Evolutionary conservation across 2,329 filamentous ascomycete species (phyloP).

Genomic region (Pestalotiopsis sp.): DNA sequence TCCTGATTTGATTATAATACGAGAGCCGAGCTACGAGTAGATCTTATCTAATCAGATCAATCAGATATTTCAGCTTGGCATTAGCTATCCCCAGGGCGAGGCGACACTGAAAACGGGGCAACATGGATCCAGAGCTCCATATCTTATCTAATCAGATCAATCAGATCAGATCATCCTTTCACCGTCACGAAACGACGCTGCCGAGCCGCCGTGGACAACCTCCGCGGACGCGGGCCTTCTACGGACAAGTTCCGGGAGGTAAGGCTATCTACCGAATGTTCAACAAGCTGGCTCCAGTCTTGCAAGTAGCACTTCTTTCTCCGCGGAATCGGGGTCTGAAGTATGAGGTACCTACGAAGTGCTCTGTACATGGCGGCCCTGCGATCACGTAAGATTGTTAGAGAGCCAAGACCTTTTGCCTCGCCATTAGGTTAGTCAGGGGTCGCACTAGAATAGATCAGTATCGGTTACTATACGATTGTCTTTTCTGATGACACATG

Average conservation of each 20-base stretch:
- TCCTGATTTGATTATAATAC: no score
- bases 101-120: background rate
- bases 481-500: no score
- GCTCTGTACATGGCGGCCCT: no score
- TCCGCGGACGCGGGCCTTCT: background rate
- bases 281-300: background rate
- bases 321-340: background rate
- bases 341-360: background rate
- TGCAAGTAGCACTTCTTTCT: background rate
- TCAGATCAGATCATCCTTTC: background rate
- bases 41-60: background rate
- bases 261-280: background rate
- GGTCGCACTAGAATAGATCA: no score
- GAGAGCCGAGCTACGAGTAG: background rate
- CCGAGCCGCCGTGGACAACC: background rate
- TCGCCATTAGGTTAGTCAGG: no score
- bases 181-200: background rate
- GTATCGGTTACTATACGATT: no score
- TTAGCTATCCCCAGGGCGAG: background rate
- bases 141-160: background rate
- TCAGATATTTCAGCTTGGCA: background rate
- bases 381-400: no score
- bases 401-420: no score
- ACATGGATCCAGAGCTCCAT: background rate
- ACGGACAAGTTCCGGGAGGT: background rate